These are phyloP conservation scores for Fusarium luffae DNA, from an alignment of 2,329 filamentous ascomycete genomes.

Conservation along the genomic window DNA sequence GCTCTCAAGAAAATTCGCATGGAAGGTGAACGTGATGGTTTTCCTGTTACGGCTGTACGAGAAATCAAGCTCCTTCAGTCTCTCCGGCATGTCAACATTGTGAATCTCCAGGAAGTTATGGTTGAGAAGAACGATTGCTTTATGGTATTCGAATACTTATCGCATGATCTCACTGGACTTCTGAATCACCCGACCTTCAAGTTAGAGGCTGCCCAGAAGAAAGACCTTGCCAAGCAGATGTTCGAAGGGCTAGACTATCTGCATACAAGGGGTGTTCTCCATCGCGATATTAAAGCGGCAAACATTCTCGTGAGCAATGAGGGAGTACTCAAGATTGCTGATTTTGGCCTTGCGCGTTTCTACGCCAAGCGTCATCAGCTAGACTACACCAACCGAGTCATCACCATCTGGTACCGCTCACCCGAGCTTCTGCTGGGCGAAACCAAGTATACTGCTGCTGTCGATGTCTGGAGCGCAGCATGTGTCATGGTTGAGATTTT, in stretches of 20 bases:
- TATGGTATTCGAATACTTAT: slow-evolving; percentile 99
- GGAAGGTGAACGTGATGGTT: slow-evolving; percentile 91
- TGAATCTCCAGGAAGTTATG: slow-evolving; percentile 91
- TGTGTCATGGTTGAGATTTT: slow-evolving; percentile 98
- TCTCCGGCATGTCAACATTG: slow-evolving; percentile 82
- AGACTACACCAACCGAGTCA: slow-evolving; percentile 98
- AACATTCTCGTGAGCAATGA: slow-evolving; percentile 95
- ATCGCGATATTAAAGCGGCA: slow-evolving; percentile 97
- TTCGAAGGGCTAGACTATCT: slow-evolving; percentile 96
- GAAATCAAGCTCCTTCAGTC: slow-evolving; percentile 94
- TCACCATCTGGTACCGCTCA: slow-evolving; percentile 89
- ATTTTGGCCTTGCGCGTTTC: slow-evolving; percentile 96
- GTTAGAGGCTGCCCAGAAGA: slow-evolving; percentile 86
- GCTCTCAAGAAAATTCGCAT: slow-evolving; percentile 92
- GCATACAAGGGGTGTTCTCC: slow-evolving; percentile 90
- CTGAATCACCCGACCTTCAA: slow-evolving; percentile 94
- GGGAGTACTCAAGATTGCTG: slow-evolving; percentile 89
- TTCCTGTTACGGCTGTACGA: slow-evolving; percentile 89
- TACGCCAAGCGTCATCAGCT: slow-evolving; percentile 92
- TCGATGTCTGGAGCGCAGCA: slow-evolving; percentile 96
- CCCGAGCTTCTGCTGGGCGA: slow-evolving; percentile 92
- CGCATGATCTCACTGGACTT: slow-evolving; percentile 93
- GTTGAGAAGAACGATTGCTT: slow-evolving; percentile 98
- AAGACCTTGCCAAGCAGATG: slow-evolving; percentile 90
- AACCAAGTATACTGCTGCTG: slow-evolving; percentile 88